A percentile compares a stretch with the other conserved stretches of the same genome.
These are phyloP conservation scores for Leccinum obscurum DNA, from an alignment of 768 basidiomycete species.

Conservation along the genomic window DNA sequence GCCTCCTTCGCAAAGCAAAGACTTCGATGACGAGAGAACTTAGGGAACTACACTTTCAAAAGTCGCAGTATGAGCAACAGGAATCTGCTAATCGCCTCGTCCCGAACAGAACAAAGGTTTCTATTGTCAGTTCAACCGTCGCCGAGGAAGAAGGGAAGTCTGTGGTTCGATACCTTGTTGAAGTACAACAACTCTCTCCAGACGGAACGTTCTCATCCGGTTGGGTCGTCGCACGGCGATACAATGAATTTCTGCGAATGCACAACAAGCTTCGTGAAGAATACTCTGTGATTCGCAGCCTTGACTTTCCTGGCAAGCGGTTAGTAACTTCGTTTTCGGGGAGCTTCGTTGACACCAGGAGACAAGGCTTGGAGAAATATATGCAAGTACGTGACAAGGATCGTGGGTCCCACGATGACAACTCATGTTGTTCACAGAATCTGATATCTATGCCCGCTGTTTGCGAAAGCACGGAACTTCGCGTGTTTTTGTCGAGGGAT, in stretches of 20 bases:
- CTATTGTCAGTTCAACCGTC: conserved; percentile 79
- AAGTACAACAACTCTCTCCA: conserved; percentile 82
- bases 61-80: conserved; percentile 90
- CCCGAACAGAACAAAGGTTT: conserved; percentile 80
- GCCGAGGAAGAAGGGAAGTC: conserved; percentile 86
- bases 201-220: conserved; percentile 81
- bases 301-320: conserved; percentile 94
- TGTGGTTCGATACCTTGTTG: conserved; percentile 88
- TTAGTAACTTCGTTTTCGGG: conserved; percentile 84
- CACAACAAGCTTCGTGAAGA: conserved; percentile 84
- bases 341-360: conserved; percentile 83
- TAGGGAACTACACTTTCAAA: conserved; percentile 84
- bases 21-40: conserved; percentile 80
- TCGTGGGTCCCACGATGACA: too few relatives aligned
- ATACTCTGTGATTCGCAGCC: conserved; percentile 58
- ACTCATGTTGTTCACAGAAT: conserved; percentile 45
- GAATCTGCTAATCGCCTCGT: conserved; percentile 87
- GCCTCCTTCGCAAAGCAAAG: conserved; percentile 79
- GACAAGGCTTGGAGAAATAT: conserved; percentile 82
- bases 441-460: conserved; percentile 71
- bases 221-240: conserved; percentile 92
- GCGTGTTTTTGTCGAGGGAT: conserved; percentile 83
- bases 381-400: conserved; percentile 59
- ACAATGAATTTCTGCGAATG: conserved; percentile 93
- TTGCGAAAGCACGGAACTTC: conserved; percentile 81